Evolutionary conservation across 345 rosid species (phyloP), one percentile per base, ranked within the genome.

Genomic region (Adansonia digitata): DNA sequence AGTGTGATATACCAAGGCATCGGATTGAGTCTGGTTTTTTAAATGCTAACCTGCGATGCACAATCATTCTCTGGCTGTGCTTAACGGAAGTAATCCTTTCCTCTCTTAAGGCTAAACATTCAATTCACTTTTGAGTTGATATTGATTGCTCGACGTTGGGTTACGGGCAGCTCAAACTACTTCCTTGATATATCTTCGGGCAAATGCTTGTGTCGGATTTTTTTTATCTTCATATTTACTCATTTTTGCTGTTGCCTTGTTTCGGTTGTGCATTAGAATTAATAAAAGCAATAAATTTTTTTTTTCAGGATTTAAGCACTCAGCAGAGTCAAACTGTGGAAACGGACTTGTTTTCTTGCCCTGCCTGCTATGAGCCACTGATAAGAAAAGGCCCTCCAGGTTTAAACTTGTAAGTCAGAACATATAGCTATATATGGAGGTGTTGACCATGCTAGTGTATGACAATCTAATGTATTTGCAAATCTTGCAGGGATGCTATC

Each of bases 331-430:
- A 72, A 79, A 79, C 69, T 3, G 49, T 75, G 81, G 87, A 88
- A 46, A 83, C 56, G 39, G 89, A 90, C 42, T 81, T 88, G 45
- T 94, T 94, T 51, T 86, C 94, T 11, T 94, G 98, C 72, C 97
- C 98, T 31, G 85, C 90, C n/a, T 92, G 98, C 61, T 94, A 90
- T 71, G 87, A 92, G 74, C 96, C 97, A 40, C 88, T 92, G 45
- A 68, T 86, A 79, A 89, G 97, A 82, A 91, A 89, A 87, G 99
- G 98, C 17, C 98, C 96, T 72, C 73, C 92, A 48, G 98, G 99
- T 86, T 81, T 92, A 18, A 92, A 90, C 83, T 81, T 90, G 98
- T 94, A 87, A 80, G 96, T 88, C 69, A 55, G 51, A 35, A 61
- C 35, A 15, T 61, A 13, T 20, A 20, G 3, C 56, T 26, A 56